These are phyloP conservation scores for Backusella mclennaniae DNA, from an alignment of 192 early-diverging fungal species.

Conservation along the genomic window DNA sequence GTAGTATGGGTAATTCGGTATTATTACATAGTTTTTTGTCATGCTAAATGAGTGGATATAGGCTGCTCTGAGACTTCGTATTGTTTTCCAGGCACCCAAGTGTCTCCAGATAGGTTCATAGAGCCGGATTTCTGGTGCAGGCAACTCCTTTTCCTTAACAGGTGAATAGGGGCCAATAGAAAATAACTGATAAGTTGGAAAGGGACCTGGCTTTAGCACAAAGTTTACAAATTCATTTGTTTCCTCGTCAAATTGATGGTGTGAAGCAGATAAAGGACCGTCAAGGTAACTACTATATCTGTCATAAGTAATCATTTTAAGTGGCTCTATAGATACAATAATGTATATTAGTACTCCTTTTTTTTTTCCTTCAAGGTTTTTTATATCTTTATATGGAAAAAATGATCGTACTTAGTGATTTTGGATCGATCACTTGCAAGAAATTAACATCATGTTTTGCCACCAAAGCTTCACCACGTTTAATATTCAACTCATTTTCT, in stretches of 20 bases:
- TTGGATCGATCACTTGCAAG: slow-evolving; percentile 27
- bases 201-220: slow-evolving; percentile 26
- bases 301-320: slow-evolving; percentile 35
- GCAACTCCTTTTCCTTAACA: background rate
- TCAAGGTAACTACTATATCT: slow-evolving; percentile 20
- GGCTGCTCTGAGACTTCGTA: slow-evolving; percentile 26
- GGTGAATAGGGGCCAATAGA: slow-evolving; percentile 11
- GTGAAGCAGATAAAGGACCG: slow-evolving; percentile 34
- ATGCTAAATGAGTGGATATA: slow-evolving; percentile 50
- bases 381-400: too few relatives aligned
- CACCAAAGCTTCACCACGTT: slow-evolving; percentile 23
- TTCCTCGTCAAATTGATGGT: slow-evolving; percentile 36
- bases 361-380: too few relatives aligned
- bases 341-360: background rate
- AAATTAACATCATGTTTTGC: slow-evolving; percentile 40
- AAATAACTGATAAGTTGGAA: slow-evolving; percentile 23
- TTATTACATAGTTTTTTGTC: slow-evolving; percentile 46
- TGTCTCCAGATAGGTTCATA: slow-evolving; percentile 31
- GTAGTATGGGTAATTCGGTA: slow-evolving; percentile 46
- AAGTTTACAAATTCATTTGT: slow-evolving; percentile 37
- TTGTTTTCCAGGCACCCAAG: slow-evolving; percentile 23
- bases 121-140: background rate
- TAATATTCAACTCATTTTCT: slow-evolving; percentile 21
- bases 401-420: slow-evolving; percentile 23
- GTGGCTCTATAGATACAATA: slow-evolving; percentile 18